Evolutionary conservation across 2,329 filamentous ascomycete species (phyloP).

Genomic region (Ceratocystiopsis sp.): DNA sequence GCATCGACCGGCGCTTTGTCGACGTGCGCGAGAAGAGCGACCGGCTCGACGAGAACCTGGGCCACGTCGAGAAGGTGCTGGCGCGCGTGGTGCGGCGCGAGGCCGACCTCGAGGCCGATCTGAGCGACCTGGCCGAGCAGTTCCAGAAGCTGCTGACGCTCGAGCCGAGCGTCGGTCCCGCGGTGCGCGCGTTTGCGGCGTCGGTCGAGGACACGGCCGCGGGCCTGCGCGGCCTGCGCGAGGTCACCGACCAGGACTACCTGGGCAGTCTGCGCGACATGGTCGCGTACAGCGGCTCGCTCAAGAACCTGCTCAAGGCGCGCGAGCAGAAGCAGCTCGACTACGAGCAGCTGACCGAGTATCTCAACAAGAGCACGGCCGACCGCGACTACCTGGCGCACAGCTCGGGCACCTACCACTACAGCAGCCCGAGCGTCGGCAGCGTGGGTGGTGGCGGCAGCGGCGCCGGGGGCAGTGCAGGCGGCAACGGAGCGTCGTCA

Average conservation of each 20-base stretch:
- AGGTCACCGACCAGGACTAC: constrained; percentile 91
- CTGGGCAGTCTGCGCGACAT: constrained; percentile 84
- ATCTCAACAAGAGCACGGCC: constrained; percentile 74
- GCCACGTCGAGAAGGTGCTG: constrained; percentile 90
- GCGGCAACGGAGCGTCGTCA: too few relatives aligned
- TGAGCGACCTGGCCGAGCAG: constrained; percentile 77
- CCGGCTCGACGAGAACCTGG: constrained; percentile 86
- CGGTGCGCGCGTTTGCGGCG: constrained; percentile 71
- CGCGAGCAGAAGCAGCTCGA: constrained; percentile 97
- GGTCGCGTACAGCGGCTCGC: constrained; percentile 78
- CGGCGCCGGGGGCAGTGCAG: not conserved
- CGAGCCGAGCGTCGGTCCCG: constrained; percentile 69
- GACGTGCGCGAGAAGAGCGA: constrained; percentile 85
- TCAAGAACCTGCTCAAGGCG: constrained; percentile 78
- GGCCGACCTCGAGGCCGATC: constrained; percentile 72
- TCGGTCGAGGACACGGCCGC: constrained; percentile 70
- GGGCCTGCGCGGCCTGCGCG: constrained; percentile 65
- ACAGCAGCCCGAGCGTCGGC: constrained; percentile 11
- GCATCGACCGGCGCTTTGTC: constrained; percentile 83
- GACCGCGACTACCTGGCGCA: constrained; percentile 62
- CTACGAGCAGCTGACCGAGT: constrained; percentile 89
- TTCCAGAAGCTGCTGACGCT: constrained; percentile 85
- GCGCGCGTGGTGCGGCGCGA: constrained; percentile 78
- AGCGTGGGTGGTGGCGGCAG: not conserved
- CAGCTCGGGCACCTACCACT: constrained; percentile 32